Conservation (phyloP, 2,329 filamentous ascomycete species). For the Rhinocladiella similis region DNA sequence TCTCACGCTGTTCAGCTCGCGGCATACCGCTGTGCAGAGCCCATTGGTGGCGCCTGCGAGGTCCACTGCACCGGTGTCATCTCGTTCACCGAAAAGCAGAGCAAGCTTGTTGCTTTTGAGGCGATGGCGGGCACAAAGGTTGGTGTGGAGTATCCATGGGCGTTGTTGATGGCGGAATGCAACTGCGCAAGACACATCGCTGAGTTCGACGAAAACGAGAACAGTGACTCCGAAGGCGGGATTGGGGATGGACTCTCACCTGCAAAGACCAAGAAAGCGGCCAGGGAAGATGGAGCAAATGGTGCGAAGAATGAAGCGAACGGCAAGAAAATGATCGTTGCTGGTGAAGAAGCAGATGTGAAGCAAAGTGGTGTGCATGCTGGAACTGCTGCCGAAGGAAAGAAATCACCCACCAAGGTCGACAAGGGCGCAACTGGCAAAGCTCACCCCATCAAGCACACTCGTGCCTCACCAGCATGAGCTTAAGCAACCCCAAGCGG, state of each 20-base stretch:
- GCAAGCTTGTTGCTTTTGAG: not conserved
- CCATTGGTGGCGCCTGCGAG: not conserved
- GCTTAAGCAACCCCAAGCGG: too few relatives aligned
- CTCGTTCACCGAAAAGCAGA: not conserved
- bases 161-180: not conserved
- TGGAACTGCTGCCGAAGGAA: not conserved
- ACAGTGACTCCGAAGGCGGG: too few relatives aligned
- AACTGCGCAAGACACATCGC: not conserved
- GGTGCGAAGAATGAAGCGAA: not conserved
- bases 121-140: not conserved
- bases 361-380: not conserved
- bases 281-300: not conserved
- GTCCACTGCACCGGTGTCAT: not conserved
- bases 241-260: too few relatives aligned
- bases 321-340: not conserved
- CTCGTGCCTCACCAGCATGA: too few relatives aligned
- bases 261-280: not conserved
- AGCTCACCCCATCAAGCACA: too few relatives aligned
- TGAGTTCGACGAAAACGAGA: not conserved
- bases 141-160: not conserved
- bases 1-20: not conserved
- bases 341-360: not conserved
- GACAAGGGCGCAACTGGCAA: too few relatives aligned
- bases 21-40: not conserved
- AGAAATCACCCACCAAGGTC: not conserved